Conservation (phyloP, 2,329 filamentous ascomycete genomes). For the Aureobasidium melanogenum region DNA sequence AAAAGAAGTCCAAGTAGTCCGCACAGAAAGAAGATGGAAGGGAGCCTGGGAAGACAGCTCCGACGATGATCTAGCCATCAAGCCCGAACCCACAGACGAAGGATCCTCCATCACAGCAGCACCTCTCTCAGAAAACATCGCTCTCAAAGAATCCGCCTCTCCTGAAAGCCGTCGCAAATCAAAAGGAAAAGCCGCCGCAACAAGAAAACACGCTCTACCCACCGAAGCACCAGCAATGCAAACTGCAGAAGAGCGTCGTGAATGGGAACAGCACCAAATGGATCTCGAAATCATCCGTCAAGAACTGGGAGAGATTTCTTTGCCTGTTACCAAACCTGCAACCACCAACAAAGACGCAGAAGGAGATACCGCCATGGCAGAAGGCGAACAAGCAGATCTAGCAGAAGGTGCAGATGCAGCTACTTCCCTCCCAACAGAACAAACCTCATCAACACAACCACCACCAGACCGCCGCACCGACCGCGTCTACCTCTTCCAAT, state of each 20-base stretch:
- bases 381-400: slow-evolving; percentile 14
- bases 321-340: slow-evolving; percentile 1
- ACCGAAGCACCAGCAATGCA: slow-evolving; percentile 28
- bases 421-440: neutral
- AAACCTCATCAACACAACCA: neutral
- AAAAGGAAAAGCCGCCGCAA: neutral
- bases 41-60: slow-evolving; percentile 35
- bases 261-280: slow-evolving; percentile 40
- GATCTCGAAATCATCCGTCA: slow-evolving; percentile 38
- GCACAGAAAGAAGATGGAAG: slow-evolving; percentile 33
- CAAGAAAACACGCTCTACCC: neutral
- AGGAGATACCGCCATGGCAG: slow-evolving; percentile 33
- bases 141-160: slow-evolving; percentile 13
- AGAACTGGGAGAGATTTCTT: slow-evolving; percentile 37
- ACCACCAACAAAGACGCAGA: slow-evolving; percentile 25
- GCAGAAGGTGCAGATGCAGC: slow-evolving; percentile 7
- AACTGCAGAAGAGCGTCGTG: slow-evolving; percentile 44
- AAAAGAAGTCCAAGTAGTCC: slow-evolving; percentile 35
- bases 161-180: slow-evolving; percentile 2
- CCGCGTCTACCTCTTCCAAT: slow-evolving; percentile 54
- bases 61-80: slow-evolving; percentile 35
- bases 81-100: slow-evolving; percentile 43
- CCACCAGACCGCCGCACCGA: slow-evolving; percentile 37
- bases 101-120: slow-evolving; percentile 8
- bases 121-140: neutral